Evolutionary conservation across 176 grass and related monocot genomes (phyloP).

Genomic region (Oryza meridionalis): DNA sequence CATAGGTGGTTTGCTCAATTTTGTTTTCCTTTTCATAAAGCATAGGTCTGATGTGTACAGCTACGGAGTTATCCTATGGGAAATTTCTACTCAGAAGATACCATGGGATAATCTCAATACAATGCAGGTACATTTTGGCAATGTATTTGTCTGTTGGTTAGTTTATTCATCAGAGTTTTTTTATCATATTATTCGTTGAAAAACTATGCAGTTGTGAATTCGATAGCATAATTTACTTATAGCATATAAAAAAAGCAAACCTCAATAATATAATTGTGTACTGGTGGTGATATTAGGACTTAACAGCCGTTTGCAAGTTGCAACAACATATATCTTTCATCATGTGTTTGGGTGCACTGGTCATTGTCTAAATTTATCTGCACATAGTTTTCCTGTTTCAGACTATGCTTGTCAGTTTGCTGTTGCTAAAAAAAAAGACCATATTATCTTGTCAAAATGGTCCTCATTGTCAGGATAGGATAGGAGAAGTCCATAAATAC

Average conservation of each 20-base stretch:
- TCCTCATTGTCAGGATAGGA: not conserved
- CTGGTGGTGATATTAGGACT: too few relatives aligned
- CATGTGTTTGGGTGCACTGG: not conserved
- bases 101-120: conserved; percentile 93
- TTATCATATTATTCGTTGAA: too few relatives aligned
- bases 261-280: too few relatives aligned
- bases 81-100: conserved; percentile 90
- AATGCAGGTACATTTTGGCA: conserved; percentile 59
- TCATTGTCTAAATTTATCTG: not conserved
- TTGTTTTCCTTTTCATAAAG: conserved; percentile 28
- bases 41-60: conserved; percentile 94
- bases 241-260: too few relatives aligned
- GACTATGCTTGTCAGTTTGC: not conserved
- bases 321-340: too few relatives aligned
- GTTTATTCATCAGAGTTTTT: too few relatives aligned
- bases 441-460: not conserved
- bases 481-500: not conserved
- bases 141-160: not conserved
- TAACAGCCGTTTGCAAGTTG: too few relatives aligned
- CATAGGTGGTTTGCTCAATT: not conserved
- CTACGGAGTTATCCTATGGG: conserved; percentile 88
- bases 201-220: too few relatives aligned
- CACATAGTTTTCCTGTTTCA: not conserved
- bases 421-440: not conserved
- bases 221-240: too few relatives aligned